Evolutionary conservation across 345 rosid genomes (phyloP), one percentile per base, ranked within the genome.

Genomic region (Citrus inodora): DNA sequence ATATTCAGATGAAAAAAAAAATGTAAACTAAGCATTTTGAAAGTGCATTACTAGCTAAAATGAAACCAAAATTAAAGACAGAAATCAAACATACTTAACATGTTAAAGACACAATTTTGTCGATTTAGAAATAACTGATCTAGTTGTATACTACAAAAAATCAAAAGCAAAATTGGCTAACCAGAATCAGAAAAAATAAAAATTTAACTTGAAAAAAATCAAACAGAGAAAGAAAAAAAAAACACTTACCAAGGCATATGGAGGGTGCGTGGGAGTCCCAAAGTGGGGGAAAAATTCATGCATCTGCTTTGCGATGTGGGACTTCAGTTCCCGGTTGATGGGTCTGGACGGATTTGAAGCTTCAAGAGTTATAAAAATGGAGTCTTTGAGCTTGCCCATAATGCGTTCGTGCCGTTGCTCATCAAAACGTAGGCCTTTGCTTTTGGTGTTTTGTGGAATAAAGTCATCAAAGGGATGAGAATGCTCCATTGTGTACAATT

Each of bases 181-280:
- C 24, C 10, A 14, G 38, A 59, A 25, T 7, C 42, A 27, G 6
- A 24, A 30, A 46, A 46, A 11, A 46, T 46, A 5, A 46, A 46
- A 46, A 46, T 46, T 46, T 46, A 13, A 46, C 17, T 46, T 13
- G 35, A 79, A 17, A 9, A 58, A 55, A 28, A 33, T 35, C 24
- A 0, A 68, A 2, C 48, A 17, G 3, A 24, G 25, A 65, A 14
- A 2, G 38, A 67, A 63, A 38, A 38, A 38, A 19, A 7, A 30
- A 40, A 24, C 38, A 66, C 46, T 61, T 56, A 79, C 86, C 70
- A 42, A 82, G 69, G 85, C 61, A 37, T 79, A 82, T 7, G 87
- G 80, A 22, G 81, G 87, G 72, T 82, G 87, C 48, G 40, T 55
- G 35, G 84, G 84, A 33, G 76, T 65, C 8, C 22, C 27, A 30